These are phyloP conservation scores for Chenopodium berlandieri DNA, from an alignment of 148 eudicot species.

Conservation along the genomic window DNA sequence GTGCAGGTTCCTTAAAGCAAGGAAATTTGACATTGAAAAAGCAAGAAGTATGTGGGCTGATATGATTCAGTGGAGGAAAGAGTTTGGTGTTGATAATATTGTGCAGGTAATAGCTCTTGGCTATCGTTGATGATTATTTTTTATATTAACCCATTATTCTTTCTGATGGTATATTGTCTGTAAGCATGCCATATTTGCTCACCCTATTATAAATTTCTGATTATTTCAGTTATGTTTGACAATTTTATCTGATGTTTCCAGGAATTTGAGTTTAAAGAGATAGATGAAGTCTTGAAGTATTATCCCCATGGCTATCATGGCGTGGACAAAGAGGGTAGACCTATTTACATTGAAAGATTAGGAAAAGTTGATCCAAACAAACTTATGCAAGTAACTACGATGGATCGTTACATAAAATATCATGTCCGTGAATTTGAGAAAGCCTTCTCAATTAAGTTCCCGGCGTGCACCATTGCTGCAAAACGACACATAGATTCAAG, in stretches of 20 bases:
- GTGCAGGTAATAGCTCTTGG: conserved; percentile 36
- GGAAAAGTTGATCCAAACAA: conserved; percentile 90
- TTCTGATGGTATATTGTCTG: not conserved
- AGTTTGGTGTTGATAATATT: conserved; percentile 55
- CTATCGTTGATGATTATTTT: not conserved
- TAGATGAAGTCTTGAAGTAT: conserved; percentile 72
- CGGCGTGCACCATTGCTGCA: conserved; percentile 84
- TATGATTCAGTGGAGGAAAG: conserved; percentile 74
- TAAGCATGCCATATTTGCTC: not conserved
- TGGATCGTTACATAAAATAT: conserved; percentile 86
- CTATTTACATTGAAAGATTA: conserved; percentile 81
- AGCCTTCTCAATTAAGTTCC: conserved; percentile 76
- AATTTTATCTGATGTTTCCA: conserved; percentile 24
- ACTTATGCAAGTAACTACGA: conserved; percentile 86
- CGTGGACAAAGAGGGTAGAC: conserved; percentile 90
- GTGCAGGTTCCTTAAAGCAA: conserved; percentile 66
- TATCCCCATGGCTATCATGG: conserved; percentile 99
- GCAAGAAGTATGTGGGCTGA: conserved; percentile 81
- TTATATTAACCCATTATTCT: not conserved
- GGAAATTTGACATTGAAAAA: conserved; percentile 69
- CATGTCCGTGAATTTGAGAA: conserved; percentile 90
- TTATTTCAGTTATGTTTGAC: not conserved
- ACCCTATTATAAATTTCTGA: conserved; percentile 3
- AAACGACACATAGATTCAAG: conserved; percentile 89
- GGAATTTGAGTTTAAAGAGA: conserved; percentile 87